Percentiles rank a stretch among this genome's conserved stretches.
These are phyloP conservation scores for Dipodascopsis uninucleata DNA, from an alignment of 805 yeast species.

Conservation along the genomic window DNA sequence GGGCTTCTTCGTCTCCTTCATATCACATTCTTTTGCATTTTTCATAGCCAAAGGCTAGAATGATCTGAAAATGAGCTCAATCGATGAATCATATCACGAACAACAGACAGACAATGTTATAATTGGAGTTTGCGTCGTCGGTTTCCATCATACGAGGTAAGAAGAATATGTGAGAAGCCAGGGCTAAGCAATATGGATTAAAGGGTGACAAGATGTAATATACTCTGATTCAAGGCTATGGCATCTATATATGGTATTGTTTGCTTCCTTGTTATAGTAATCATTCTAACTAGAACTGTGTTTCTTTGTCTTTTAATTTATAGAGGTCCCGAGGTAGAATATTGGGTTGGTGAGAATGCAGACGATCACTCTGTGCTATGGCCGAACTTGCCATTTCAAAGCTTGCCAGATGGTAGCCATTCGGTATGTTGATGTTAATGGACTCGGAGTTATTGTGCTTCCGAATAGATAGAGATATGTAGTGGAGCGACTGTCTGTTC, in stretches of 20 bases:
- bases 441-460: too few relatives aligned
- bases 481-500: too few relatives aligned
- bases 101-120: constrained; percentile 40
- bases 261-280: neutral
- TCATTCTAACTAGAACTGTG: neutral
- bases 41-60: too few relatives aligned
- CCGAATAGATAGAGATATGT: neutral
- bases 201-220: neutral
- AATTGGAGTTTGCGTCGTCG: constrained; percentile 83
- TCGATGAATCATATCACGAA: neutral
- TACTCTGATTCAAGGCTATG: neutral
- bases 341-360: constrained; percentile 61
- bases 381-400: constrained; percentile 90
- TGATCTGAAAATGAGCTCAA: constrained; percentile 14
- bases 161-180: too few relatives aligned
- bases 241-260: too few relatives aligned
- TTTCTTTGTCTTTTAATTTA: constrained; percentile 21
- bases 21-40: too few relatives aligned
- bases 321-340: constrained; percentile 93
- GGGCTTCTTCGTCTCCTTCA: too few relatives aligned
- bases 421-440: too few relatives aligned
- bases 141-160: constrained; percentile 69
- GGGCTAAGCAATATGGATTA: neutral
- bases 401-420: constrained; percentile 94
- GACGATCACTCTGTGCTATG: constrained; percentile 49